Conservation (phyloP, 306 rosid species). For the Trifolium pratense region DNA sequence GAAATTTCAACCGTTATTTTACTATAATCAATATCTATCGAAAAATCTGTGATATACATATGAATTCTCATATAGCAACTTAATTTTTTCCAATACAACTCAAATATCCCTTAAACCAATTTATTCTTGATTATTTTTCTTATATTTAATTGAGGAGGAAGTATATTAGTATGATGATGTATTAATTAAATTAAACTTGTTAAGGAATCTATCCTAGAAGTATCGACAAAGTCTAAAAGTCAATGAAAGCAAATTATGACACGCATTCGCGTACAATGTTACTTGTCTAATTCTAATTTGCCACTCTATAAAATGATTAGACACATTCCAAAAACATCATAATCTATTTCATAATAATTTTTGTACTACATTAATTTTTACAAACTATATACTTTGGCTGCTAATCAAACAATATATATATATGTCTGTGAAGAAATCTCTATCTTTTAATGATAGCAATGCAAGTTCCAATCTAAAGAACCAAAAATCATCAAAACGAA, state of each 20-base stretch:
- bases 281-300: constrained; percentile 52
- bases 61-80: too few relatives aligned
- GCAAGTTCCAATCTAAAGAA: constrained; percentile 19
- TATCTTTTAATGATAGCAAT: constrained; percentile 55
- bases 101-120: too few relatives aligned
- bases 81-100: too few relatives aligned
- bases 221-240: constrained; percentile 62
- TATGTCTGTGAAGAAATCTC: constrained; percentile 84
- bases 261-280: constrained; percentile 54
- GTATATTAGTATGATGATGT: background rate
- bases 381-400: constrained; percentile 42
- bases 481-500: constrained; percentile 22
- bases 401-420: constrained; percentile 46
- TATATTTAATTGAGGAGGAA: background rate
- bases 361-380: background rate
- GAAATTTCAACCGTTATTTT: too few relatives aligned
- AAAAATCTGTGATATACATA: too few relatives aligned
- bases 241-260: constrained; percentile 50
- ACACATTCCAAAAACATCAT: constrained; percentile 11
- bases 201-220: constrained; percentile 32
- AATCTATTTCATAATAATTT: background rate
- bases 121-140: background rate
- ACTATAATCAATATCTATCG: too few relatives aligned
- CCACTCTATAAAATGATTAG: constrained; percentile 42
- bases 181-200: constrained; percentile 34